Percentiles rank a stretch among this genome's conserved stretches.
Conservation (phyloP, 2,329 filamentous ascomycete species). For the Fusarium falciforme region DNA sequence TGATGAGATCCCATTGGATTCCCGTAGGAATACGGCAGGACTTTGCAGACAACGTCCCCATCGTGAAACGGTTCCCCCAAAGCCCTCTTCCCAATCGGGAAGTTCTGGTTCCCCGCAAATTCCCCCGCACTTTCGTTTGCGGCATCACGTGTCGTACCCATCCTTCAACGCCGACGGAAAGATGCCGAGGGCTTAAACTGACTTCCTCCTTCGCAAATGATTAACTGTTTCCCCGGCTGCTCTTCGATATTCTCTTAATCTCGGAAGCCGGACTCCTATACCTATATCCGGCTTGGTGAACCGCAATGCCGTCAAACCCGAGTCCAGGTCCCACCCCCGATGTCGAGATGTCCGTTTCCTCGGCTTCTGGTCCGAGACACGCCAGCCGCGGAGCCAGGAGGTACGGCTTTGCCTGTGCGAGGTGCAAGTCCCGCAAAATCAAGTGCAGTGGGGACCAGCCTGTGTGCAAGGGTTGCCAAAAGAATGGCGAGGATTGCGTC, state of each 20-base stretch:
- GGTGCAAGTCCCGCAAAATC: conserved; percentile 15
- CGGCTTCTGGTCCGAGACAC: background rate
- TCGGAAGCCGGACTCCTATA: background rate
- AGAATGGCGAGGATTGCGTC: conserved; percentile 3
- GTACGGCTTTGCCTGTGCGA: conserved; percentile 12
- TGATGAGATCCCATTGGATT: too few relatives aligned
- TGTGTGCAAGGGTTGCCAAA: background rate
- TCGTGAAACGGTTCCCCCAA: background rate
- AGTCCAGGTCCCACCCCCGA: background rate
- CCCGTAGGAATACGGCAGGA: background rate
- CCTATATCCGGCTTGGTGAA: background rate
- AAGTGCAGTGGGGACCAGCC: conserved; percentile 13
- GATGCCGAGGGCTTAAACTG: background rate
- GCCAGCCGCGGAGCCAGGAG: background rate
- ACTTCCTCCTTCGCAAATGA: background rate
- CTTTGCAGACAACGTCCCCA: background rate
- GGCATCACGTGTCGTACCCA: background rate
- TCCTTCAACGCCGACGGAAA: background rate
- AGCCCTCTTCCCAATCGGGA: background rate
- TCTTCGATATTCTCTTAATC: background rate
- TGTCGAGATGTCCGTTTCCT: background rate
- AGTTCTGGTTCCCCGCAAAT: background rate
- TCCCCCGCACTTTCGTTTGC: background rate
- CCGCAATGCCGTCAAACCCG: background rate
- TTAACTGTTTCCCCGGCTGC: background rate